phyloP scores from a whole-genome alignment of 2,329 filamentous ascomycete genomes.

The Aspergillus chevalieri region DNA sequence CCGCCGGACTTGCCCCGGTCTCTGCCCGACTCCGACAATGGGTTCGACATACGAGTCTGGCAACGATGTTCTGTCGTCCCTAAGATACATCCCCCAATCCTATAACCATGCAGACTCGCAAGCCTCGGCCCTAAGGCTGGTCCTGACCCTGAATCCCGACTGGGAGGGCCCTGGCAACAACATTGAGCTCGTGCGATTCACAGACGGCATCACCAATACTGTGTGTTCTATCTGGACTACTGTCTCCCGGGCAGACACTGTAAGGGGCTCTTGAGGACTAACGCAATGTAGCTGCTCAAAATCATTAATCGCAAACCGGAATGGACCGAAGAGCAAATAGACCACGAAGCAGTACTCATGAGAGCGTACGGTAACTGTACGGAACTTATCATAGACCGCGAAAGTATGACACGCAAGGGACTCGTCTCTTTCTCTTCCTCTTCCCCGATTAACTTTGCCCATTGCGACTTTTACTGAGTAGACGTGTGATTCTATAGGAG shows the following conservation, averaged over 20 bases:
- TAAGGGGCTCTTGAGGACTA: conserved; percentile 9
- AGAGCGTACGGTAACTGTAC: conserved; percentile 93
- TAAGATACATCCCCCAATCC: conserved; percentile 61
- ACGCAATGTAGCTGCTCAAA: conserved; percentile 44
- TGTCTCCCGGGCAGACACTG: background rate
- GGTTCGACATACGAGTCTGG: conserved; percentile 16
- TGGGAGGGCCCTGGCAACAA: conserved; percentile 70
- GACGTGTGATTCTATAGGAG: conserved; percentile 41
- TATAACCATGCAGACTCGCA: conserved; percentile 75
- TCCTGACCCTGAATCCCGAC: conserved; percentile 72
- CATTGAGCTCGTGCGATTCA: conserved; percentile 84
- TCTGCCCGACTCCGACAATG: conserved; percentile 13
- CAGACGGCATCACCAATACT: conserved; percentile 97
- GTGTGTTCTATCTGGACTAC: conserved; percentile 38
- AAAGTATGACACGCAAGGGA: conserved; percentile 55
- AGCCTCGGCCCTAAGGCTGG: conserved; percentile 69
- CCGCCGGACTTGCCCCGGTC: background rate
- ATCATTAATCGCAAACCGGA: conserved; percentile 51
- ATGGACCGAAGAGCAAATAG: conserved; percentile 67
- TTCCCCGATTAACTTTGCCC: conserved; percentile 16
- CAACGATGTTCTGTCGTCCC: conserved; percentile 13
- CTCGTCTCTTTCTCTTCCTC: conserved; percentile 2
- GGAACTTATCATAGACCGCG: conserved; percentile 89
- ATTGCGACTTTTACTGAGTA: conserved; percentile 32
- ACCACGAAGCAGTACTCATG: conserved; percentile 78